These are phyloP conservation scores for Pythium phragmitis DNA, from an alignment of 352 stramenopile species.

Conservation along the genomic window DNA sequence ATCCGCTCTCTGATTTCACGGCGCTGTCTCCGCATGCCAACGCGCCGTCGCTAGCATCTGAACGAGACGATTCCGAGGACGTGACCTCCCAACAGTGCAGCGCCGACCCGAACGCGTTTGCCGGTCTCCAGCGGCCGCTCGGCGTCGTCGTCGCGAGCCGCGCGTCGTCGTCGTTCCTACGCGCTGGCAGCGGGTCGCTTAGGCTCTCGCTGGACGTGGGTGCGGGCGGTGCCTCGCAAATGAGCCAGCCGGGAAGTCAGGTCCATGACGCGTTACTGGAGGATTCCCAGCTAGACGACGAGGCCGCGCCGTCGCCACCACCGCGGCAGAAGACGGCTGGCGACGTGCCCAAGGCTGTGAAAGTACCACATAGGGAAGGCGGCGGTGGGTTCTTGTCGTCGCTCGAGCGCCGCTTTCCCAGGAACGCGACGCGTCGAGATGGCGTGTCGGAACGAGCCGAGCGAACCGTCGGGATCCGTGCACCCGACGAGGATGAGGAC, in stretches of 20 bases:
- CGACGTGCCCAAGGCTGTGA: background rate
- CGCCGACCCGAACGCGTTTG: constrained; percentile 59
- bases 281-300: constrained; percentile 54
- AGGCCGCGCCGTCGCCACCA: background rate
- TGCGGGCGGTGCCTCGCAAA: constrained; percentile 3
- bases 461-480: background rate
- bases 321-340: background rate
- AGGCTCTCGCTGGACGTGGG: constrained; percentile 36
- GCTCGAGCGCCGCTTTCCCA: constrained; percentile 15
- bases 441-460: background rate
- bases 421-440: background rate
- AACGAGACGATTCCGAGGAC: constrained; percentile 27
- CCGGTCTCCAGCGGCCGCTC: constrained; percentile 29
- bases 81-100: constrained; percentile 62
- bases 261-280: constrained; percentile 49
- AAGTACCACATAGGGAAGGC: background rate
- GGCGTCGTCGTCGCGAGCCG: constrained; percentile 16
- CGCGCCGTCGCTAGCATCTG: background rate
- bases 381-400: constrained; percentile 10
- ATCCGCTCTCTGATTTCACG: constrained; percentile 32
- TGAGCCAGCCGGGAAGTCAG: constrained; percentile 29
- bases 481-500: background rate
- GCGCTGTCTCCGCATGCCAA: constrained; percentile 31
- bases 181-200: constrained; percentile 7
- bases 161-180: background rate